Percentiles rank a stretch among this genome's conserved stretches.
Conservation (phyloP, 139 green algal species). For the Marvania coccoides region DNA sequence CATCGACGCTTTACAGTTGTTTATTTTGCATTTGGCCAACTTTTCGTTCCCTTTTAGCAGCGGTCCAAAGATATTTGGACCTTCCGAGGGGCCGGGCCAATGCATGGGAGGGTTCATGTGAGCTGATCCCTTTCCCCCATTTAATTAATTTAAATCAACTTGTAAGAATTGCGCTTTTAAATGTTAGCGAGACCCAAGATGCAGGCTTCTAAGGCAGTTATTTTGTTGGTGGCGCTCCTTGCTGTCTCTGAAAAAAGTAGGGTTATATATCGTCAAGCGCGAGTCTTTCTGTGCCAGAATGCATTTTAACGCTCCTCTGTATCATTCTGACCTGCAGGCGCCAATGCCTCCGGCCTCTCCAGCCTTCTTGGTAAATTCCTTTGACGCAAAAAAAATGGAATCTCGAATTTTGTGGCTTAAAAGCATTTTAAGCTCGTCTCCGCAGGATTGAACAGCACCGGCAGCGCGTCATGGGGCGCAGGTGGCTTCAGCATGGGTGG, state of each 20-base stretch:
- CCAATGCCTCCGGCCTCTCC: not conserved
- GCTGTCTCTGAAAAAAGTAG: too few species aligned
- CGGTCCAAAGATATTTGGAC: not conserved
- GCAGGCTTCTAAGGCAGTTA: not conserved
- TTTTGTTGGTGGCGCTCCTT: not conserved
- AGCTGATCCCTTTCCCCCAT: not conserved
- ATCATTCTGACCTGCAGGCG: not conserved
- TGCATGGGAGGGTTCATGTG: not conserved
- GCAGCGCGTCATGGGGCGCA: too few species aligned
- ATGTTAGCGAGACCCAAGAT: not conserved
- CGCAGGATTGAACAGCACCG: too few species aligned
- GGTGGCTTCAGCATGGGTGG: too few species aligned
- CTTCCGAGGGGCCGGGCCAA: not conserved
- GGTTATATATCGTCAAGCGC: too few species aligned
- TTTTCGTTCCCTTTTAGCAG: not conserved
- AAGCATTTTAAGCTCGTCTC: too few species aligned
- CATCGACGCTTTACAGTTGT: not conserved
- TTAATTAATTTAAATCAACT: not conserved
- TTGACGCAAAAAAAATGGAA: not conserved
- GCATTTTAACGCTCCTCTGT: not conserved
- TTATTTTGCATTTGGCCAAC: not conserved
- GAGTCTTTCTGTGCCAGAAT: not conserved
- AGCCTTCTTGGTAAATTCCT: not conserved
- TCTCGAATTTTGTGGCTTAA: not conserved
- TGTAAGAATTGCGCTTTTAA: not conserved